Evolutionary conservation across 2,329 filamentous ascomycete genomes (phyloP).

Genomic region (Macrophomina phaseolina): DNA sequence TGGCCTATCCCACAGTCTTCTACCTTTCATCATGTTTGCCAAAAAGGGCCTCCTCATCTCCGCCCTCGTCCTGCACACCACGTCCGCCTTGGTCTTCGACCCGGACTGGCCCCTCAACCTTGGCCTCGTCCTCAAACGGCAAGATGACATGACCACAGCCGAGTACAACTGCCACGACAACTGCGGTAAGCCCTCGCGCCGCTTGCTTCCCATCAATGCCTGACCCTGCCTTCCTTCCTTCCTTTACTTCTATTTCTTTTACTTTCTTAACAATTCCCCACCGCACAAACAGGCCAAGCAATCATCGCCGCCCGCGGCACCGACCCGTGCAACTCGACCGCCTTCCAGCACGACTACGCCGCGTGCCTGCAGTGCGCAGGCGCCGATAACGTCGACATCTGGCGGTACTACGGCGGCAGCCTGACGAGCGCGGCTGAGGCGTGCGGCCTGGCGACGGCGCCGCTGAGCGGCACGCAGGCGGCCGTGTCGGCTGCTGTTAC

Average conservation of each 20-base stretch:
- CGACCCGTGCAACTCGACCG: slow-evolving; percentile 32
- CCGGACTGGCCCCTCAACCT: not conserved
- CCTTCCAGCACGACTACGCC: slow-evolving; percentile 38
- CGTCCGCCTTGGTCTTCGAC: slow-evolving; percentile 7
- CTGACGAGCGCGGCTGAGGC: slow-evolving; percentile 47
- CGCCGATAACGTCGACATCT: slow-evolving; percentile 48
- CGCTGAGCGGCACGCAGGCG: not conserved
- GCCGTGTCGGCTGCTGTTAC: slow-evolving; percentile 12
- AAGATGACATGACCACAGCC: slow-evolving; percentile 31
- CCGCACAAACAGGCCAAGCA: slow-evolving; percentile 33
- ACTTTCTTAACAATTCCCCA: too few relatives aligned
- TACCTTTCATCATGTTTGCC: slow-evolving; percentile 1
- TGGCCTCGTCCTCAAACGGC: slow-evolving; percentile 14
- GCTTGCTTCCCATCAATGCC: not conserved
- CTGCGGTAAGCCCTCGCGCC: slow-evolving; percentile 37
- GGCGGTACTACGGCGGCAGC: slow-evolving; percentile 50
- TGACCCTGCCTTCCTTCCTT: too few relatives aligned
- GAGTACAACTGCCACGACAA: slow-evolving; percentile 44
- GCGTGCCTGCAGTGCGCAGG: slow-evolving; percentile 50
- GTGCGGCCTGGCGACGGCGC: slow-evolving; percentile 38
- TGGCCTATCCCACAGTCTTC: not conserved
- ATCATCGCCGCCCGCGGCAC: slow-evolving; percentile 35
- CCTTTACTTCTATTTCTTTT: too few relatives aligned
- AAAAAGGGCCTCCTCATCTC: not conserved
- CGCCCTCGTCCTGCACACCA: not conserved